These are phyloP conservation scores for Aulographum hederae DNA, from an alignment of 2,329 filamentous ascomycete genomes.

Conservation along the genomic window DNA sequence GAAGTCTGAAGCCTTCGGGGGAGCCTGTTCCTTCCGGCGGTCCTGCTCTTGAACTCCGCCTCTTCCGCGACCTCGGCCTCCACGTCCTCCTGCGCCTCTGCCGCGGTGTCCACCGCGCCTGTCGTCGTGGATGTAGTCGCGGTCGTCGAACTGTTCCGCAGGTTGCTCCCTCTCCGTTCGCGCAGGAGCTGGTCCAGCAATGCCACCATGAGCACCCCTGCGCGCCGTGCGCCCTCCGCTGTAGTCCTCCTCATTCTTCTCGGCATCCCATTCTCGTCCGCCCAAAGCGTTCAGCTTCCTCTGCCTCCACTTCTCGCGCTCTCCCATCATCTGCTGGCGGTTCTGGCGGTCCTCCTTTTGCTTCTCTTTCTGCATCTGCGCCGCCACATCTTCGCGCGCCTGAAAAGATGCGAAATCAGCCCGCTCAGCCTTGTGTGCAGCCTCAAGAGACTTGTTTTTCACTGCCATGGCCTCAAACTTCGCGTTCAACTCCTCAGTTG, in stretches of 20 bases:
- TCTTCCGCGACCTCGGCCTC: slow-evolving; percentile 14
- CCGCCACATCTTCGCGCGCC: slow-evolving; percentile 41
- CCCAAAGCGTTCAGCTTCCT: slow-evolving; percentile 39
- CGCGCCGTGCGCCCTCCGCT: slow-evolving; percentile 24
- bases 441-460: slow-evolving; percentile 39
- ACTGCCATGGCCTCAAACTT: slow-evolving; percentile 43
- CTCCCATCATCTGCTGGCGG: slow-evolving; percentile 40
- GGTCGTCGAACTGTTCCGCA: slow-evolving; percentile 11
- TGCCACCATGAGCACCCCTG: slow-evolving; percentile 33
- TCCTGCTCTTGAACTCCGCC: slow-evolving; percentile 5
- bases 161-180: too few species aligned
- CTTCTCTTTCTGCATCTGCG: slow-evolving; percentile 25
- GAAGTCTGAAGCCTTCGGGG: slow-evolving; percentile 25
- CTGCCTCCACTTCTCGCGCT: slow-evolving; percentile 40
- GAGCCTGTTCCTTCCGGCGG: slow-evolving; percentile 7
- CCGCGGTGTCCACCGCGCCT: slow-evolving; percentile 12
- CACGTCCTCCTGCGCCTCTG: slow-evolving; percentile 15
- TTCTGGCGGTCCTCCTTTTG: slow-evolving; percentile 28
- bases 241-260: slow-evolving; percentile 40
- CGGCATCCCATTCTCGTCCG: slow-evolving; percentile 43
- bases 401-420: slow-evolving; percentile 48
- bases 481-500: slow-evolving; percentile 42
- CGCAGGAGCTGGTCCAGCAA: slow-evolving; percentile 18
- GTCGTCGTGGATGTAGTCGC: slow-evolving; percentile 15
- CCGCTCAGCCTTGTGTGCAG: slow-evolving; percentile 45